Evolutionary conservation across 2,329 filamentous ascomycete genomes (phyloP), one percentile per base, ranked within the genome.

Genomic region (Thielaviopsis punctulata): DNA sequence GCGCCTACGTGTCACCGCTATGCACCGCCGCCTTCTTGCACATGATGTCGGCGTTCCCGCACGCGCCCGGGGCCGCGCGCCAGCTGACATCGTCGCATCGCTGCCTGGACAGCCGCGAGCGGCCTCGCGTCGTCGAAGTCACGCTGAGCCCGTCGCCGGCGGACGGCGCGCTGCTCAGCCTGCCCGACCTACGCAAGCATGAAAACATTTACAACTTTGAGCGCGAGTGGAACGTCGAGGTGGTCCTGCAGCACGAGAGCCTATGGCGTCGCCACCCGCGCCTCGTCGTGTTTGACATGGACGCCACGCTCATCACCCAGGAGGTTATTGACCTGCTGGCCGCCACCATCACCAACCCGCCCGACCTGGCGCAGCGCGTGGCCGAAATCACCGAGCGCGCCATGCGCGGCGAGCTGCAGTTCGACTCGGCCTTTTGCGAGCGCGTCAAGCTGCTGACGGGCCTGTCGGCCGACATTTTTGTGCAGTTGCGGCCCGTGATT

Each of bases 311-410:
- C 55, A 96, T 98, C 64, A 84, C 90, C 51, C 89, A 98, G 65
- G 92, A 98, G 69, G 89, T 95, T 56, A 96, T 98, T 63, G 92
- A 98, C 65, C 81, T 96, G 61, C 82, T 98, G 53, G 92, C 92
- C 3, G 80, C 84, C 51, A 84, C 84, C 36, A 79, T 95, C 60
- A 72, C 68, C 47, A 69, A 84, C 66, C 69, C 75, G 62, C 67
- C 76, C 2, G 86, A 87, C 50, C 76, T 93, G n/a, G 80, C 86
- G 59, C 80, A 80, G 51, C 72, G 85, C 60, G 90, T 98, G 39
- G 84, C 87, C 9, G 79, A 82, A 60, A 96, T 98, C 59, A 98
- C 92, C 0, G 82, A 83, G 55, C 83, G 88, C 30, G 90, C 92
- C 33, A 98, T 98, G 92, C 82, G 90, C 59, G 92, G 92, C 55